These are phyloP conservation scores for Verticillium nonalfalfae DNA, from an alignment of 2,329 filamentous ascomycete species.

Conservation along the genomic window DNA sequence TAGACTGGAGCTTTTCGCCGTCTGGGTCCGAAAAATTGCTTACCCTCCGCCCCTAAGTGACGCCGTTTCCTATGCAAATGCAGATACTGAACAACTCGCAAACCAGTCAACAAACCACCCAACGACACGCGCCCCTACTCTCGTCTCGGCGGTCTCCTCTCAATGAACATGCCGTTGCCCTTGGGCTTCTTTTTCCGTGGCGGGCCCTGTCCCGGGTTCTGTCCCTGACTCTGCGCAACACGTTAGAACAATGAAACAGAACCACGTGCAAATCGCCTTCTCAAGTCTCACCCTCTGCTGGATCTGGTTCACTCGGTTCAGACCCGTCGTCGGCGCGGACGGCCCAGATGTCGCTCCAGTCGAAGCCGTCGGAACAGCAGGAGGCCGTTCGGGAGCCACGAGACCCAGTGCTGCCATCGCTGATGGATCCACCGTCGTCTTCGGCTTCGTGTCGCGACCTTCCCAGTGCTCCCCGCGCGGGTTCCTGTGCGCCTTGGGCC, in stretches of 20 bases:
- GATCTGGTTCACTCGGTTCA: neutral
- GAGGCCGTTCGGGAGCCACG: conserved; percentile 35
- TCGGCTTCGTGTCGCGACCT: conserved; percentile 11
- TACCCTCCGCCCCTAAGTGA: neutral
- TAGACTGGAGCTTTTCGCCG: neutral
- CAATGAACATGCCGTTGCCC: neutral
- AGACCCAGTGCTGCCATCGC: conserved; percentile 46
- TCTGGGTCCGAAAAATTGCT: neutral
- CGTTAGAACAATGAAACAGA: neutral
- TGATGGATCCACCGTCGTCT: conserved; percentile 34
- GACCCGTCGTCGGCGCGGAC: conserved; percentile 6
- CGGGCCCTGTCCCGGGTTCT: neutral
- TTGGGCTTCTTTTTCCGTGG: neutral
- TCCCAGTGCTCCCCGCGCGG: neutral
- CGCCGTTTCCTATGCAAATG: neutral
- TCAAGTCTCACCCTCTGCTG: neutral
- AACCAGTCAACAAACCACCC: neutral
- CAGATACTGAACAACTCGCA: neutral
- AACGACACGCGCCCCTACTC: neutral
- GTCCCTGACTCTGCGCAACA: neutral
- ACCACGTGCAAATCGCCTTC: neutral
- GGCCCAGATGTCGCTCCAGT: conserved; percentile 11
- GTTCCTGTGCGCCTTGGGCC: conserved; percentile 7
- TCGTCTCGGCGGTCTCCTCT: neutral
- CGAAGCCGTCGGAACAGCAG: conserved; percentile 15